phyloP scores from a whole-genome alignment of 306 rosid species.

The Coriaria nepalensis region DNA sequence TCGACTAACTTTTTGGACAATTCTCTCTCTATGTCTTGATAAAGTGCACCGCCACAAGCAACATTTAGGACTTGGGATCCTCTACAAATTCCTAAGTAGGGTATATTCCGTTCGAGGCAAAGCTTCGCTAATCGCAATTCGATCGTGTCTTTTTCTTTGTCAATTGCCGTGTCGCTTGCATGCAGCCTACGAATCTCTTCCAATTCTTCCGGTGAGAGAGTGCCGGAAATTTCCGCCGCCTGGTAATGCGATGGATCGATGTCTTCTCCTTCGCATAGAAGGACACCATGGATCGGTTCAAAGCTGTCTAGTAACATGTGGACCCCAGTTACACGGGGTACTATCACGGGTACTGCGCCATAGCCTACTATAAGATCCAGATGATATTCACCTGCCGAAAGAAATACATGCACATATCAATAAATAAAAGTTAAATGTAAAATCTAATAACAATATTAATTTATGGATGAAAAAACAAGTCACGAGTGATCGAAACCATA shows the following conservation, averaged over 20 bases:
- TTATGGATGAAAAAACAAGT: constrained; percentile 7
- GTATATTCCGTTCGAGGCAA: constrained; percentile 82
- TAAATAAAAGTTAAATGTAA: not conserved
- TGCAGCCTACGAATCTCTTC: constrained; percentile 65
- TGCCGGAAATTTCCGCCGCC: constrained; percentile 26
- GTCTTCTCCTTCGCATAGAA: constrained; percentile 92
- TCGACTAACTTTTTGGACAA: constrained; percentile 28
- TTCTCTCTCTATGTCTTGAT: constrained; percentile 65
- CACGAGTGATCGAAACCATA: too few species aligned
- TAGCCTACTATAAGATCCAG: constrained; percentile 77
- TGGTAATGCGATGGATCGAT: constrained; percentile 81
- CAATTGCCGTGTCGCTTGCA: constrained; percentile 71
- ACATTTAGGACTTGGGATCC: constrained; percentile 82
- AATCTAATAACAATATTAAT: not conserved
- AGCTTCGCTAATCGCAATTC: constrained; percentile 74
- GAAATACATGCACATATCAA: not conserved
- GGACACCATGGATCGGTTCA: constrained; percentile 94
- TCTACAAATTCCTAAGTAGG: constrained; percentile 83
- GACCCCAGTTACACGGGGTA: constrained; percentile 77
- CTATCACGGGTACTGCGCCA: constrained; percentile 81
- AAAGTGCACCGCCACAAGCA: constrained; percentile 83
- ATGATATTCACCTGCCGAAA: constrained; percentile 62
- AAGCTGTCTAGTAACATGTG: constrained; percentile 69
- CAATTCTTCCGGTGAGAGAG: constrained; percentile 51
- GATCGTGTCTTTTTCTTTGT: constrained; percentile 73